Evolutionary conservation across 192 early-diverging fungal species (phyloP).

Genomic region (Coemansia sp.): DNA sequence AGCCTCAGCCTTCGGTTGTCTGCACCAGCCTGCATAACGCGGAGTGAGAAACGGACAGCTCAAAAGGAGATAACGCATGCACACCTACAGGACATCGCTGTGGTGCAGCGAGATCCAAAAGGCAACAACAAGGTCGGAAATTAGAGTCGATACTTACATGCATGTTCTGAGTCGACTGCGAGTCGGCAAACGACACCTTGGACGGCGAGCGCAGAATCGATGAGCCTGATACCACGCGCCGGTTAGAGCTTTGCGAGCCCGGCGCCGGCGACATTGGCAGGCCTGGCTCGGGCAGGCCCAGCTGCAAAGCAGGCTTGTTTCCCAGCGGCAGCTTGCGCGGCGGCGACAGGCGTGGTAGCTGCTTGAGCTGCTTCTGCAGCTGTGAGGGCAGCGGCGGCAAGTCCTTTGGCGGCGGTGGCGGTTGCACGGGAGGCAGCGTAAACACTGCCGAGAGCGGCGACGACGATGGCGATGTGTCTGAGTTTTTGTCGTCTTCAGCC

Average conservation of each 20-base stretch:
- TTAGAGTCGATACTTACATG: conserved; percentile 39
- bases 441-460: conserved; percentile 42
- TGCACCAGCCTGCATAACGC: neutral
- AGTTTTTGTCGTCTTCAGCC: conserved; percentile 8
- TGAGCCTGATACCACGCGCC: conserved; percentile 54
- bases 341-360: conserved; percentile 50
- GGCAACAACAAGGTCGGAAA: neutral
- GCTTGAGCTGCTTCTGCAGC: conserved; percentile 46
- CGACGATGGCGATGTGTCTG: conserved; percentile 33
- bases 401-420: conserved; percentile 40
- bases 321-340: conserved; percentile 45
- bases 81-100: neutral
- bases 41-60: neutral
- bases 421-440: conserved; percentile 33
- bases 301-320: conserved; percentile 33
- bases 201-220: conserved; percentile 52
- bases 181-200: conserved; percentile 42
- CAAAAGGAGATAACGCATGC: neutral
- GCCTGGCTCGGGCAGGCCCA: conserved; percentile 39
- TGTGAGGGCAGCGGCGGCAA: conserved; percentile 45
- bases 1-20: neutral
- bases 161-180: conserved; percentile 47
- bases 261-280: conserved; percentile 32
- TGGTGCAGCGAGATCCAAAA: conserved; percentile 1
- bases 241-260: conserved; percentile 36